Percentiles rank a stretch among this genome's conserved stretches.
Evolutionary conservation across 2,329 filamentous ascomycete genomes (phyloP).

Genomic region (Aspergillus oerlinghausenensis): DNA sequence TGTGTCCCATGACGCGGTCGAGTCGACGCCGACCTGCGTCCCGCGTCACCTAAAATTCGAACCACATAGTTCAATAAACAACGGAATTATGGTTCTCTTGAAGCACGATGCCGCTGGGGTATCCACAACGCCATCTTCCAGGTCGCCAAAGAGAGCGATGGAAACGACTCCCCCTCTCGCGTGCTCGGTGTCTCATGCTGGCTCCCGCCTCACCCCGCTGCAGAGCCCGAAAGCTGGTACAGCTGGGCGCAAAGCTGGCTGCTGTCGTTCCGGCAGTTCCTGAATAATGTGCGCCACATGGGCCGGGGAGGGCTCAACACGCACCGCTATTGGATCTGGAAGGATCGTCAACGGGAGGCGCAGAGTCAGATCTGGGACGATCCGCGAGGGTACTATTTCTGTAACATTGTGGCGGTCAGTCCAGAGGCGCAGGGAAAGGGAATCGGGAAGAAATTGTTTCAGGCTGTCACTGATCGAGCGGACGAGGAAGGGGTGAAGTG

Average conservation of each 20-base stretch:
- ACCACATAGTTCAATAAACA: slow-evolving; percentile 51
- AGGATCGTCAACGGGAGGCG: slow-evolving; percentile 60
- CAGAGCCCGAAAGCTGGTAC: slow-evolving; percentile 55
- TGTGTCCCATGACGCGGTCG: slow-evolving; percentile 17
- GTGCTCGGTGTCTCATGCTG: slow-evolving; percentile 72
- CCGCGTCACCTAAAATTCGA: slow-evolving; percentile 5
- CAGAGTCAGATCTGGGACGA: slow-evolving; percentile 64
- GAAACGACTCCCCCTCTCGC: slow-evolving; percentile 25
- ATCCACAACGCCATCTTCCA: slow-evolving; percentile 69
- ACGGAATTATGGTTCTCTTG: slow-evolving; percentile 60
- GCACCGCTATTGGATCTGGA: slow-evolving; percentile 70
- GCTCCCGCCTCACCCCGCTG: slow-evolving; percentile 54
- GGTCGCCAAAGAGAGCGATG: slow-evolving; percentile 56
- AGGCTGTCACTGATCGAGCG: slow-evolving; percentile 59
- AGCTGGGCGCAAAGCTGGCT: slow-evolving; percentile 61
- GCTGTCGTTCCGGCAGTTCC: slow-evolving; percentile 59
- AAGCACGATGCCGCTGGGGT: slow-evolving; percentile 65
- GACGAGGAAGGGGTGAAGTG: slow-evolving; percentile 62
- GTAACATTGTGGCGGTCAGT: slow-evolving; percentile 70
- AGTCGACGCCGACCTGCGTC: slow-evolving; percentile 7
- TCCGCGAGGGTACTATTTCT: slow-evolving; percentile 68
- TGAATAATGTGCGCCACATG: slow-evolving; percentile 60
- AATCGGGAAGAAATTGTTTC: slow-evolving; percentile 61
- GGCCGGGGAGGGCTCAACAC: slow-evolving; percentile 65
- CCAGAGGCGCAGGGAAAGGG: slow-evolving; percentile 63